These are phyloP conservation scores for Cerrena zonata DNA, from an alignment of 1,284 basidiomycete genomes.

Conservation along the genomic window DNA sequence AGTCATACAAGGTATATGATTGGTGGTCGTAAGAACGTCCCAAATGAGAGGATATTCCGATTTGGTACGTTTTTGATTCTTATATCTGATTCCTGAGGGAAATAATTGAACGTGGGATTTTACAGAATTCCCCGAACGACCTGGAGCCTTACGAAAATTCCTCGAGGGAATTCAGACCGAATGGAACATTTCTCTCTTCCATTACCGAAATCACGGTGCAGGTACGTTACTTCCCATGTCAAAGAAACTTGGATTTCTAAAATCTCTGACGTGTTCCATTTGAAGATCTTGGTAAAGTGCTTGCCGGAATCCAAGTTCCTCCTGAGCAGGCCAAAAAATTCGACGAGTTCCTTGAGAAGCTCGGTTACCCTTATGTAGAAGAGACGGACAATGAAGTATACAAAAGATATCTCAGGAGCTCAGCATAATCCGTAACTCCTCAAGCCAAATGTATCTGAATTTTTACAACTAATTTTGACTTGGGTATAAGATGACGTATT, in stretches of 20 bases:
- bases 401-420: slow-evolving; percentile 58
- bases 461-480: too few species aligned
- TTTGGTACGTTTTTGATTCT: slow-evolving; percentile 63
- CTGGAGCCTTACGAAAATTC: slow-evolving; percentile 87
- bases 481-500: too few species aligned
- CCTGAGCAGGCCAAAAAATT: slow-evolving; percentile 61
- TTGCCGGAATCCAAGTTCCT: slow-evolving; percentile 92
- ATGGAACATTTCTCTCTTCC: slow-evolving; percentile 96
- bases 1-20: slow-evolving; percentile 92
- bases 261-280: slow-evolving; percentile 11
- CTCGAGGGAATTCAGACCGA: slow-evolving; percentile 73
- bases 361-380: slow-evolving; percentile 87
- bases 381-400: slow-evolving; percentile 90
- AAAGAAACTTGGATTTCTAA: neutral
- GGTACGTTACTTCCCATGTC: slow-evolving; percentile 59
- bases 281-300: slow-evolving; percentile 82
- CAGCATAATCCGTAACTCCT: too few species aligned
- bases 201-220: slow-evolving; percentile 95
- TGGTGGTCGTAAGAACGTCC: slow-evolving; percentile 74
- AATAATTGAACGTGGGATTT: too few species aligned
- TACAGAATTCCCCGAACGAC: slow-evolving; percentile 92
- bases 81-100: neutral
- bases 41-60: slow-evolving; percentile 85
- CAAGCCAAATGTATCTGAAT: too few species aligned
- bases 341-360: slow-evolving; percentile 65